Percentiles rank a stretch among this genome's conserved stretches.
These are phyloP conservation scores for Rhodotorula sp. DNA, from an alignment of 1,284 basidiomycete species.

Conservation along the genomic window DNA sequence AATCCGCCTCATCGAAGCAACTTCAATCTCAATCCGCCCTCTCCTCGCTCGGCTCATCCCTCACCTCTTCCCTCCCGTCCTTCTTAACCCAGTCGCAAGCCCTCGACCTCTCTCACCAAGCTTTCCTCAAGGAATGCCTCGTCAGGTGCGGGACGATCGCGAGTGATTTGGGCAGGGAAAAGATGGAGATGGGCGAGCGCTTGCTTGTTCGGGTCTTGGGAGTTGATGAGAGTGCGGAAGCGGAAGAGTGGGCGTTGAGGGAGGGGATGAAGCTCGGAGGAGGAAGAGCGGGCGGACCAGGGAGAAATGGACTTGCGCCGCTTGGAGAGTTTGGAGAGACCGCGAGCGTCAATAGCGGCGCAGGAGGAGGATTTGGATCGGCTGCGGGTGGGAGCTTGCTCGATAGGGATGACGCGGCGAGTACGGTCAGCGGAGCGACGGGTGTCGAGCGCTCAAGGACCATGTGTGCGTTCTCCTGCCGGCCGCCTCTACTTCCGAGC, in stretches of 20 bases:
- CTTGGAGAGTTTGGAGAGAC: slow-evolving; percentile 29
- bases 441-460: slow-evolving; percentile 1
- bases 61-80: slow-evolving; percentile 41
- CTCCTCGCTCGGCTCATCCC: slow-evolving; percentile 28
- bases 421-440: slow-evolving; percentile 4
- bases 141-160: slow-evolving; percentile 44
- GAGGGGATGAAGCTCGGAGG: slow-evolving; percentile 26
- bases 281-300: neutral
- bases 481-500: too few species aligned
- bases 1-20: slow-evolving; percentile 27
- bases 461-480: neutral
- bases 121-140: slow-evolving; percentile 46
- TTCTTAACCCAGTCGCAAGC: slow-evolving; percentile 44
- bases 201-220: slow-evolving; percentile 40
- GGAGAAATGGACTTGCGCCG: neutral
- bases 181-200: slow-evolving; percentile 46
- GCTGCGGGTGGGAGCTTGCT: neutral
- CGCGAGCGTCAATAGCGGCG: neutral
- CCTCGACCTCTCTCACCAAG: slow-evolving; percentile 45
- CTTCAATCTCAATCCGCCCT: slow-evolving; percentile 34
- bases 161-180: slow-evolving; percentile 45
- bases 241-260: slow-evolving; percentile 32
- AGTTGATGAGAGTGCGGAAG: slow-evolving; percentile 33
- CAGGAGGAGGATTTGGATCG: neutral
- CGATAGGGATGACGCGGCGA: slow-evolving; percentile 4